phyloP scores from a whole-genome alignment of 2,329 filamentous ascomycete species.

The Clarireedia monteithiana region DNA sequence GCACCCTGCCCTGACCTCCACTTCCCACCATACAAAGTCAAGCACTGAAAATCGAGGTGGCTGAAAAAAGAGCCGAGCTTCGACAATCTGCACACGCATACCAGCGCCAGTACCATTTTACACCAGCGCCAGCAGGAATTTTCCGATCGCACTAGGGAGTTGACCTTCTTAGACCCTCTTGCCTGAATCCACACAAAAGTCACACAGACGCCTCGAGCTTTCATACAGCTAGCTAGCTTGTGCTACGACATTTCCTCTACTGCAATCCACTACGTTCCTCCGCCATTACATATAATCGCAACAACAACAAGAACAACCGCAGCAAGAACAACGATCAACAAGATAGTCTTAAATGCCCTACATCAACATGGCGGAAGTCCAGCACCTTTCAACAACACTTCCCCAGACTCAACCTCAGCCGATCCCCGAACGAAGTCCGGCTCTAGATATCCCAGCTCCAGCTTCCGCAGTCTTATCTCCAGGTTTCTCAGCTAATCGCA shows the following conservation, averaged over 20 bases:
- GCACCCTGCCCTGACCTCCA: neutral
- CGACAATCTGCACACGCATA: neutral
- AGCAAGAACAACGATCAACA: neutral
- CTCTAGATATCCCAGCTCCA: conserved; percentile 19
- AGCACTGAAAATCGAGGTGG: neutral
- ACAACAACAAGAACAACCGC: neutral
- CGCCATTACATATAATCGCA: neutral
- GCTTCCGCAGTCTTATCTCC: conserved; percentile 15
- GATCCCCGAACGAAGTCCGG: conserved; percentile 18
- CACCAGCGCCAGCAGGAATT: neutral
- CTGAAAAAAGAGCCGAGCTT: neutral
- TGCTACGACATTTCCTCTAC: too few relatives aligned
- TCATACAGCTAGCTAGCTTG: neutral
- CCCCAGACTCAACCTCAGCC: conserved; percentile 19
- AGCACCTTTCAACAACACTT: conserved; percentile 9
- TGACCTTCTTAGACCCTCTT: neutral
- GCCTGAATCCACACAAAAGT: neutral
- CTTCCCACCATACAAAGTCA: neutral
- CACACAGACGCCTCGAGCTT: neutral
- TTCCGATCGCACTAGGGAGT: neutral
- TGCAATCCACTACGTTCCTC: too few relatives aligned
- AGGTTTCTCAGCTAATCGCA: conserved; percentile 18
- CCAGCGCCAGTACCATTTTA: neutral
- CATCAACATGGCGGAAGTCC: conserved; percentile 20
- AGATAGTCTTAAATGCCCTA: neutral